Conservation (phyloP, 805 yeast genomes). For the Sungouiella blattae region DNA sequence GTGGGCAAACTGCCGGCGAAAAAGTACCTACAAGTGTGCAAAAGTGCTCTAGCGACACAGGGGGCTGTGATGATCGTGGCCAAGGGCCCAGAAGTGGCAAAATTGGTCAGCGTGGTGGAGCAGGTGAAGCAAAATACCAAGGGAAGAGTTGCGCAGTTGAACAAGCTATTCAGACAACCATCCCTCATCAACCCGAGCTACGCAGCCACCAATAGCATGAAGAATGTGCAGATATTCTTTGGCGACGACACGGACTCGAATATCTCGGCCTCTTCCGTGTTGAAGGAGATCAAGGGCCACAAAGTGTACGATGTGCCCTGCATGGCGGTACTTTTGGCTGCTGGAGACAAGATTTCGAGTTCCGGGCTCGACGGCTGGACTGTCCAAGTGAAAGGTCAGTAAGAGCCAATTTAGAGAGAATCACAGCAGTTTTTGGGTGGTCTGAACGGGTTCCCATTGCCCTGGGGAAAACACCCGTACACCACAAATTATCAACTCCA, state of each 20-base stretch:
- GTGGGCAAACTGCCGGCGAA: slow-evolving; percentile 16
- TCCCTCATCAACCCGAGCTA: slow-evolving; percentile 16
- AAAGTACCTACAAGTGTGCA: slow-evolving; percentile 11
- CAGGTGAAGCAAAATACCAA: slow-evolving; percentile 13
- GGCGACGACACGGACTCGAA: slow-evolving; percentile 7
- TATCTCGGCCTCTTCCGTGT: slow-evolving; percentile 4
- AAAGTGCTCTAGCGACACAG: slow-evolving; percentile 7
- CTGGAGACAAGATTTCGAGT: slow-evolving; percentile 1
- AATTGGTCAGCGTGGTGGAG: slow-evolving; percentile 20
- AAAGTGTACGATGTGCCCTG: slow-evolving; percentile 20
- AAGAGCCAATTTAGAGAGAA: background rate
- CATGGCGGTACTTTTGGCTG: slow-evolving; percentile 14
- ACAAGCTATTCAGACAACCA: slow-evolving; percentile 12
- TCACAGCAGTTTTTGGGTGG: too few species aligned
- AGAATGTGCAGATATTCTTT: slow-evolving; percentile 11
- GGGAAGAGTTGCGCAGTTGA: slow-evolving; percentile 15
- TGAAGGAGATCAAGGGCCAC: slow-evolving; percentile 17
- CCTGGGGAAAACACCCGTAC: too few species aligned
- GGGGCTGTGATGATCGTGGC: slow-evolving; percentile 15
- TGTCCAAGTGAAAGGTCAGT: too few species aligned
- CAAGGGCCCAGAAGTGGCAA: slow-evolving; percentile 16
- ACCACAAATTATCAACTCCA: too few species aligned
- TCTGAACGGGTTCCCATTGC: too few species aligned
- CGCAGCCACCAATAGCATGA: slow-evolving; percentile 10
- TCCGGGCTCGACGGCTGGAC: slow-evolving; percentile 15